Base-by-base conservation (phyloP, 1,284 basidiomycete genomes). In the Amylostereum areolatum region DNA sequence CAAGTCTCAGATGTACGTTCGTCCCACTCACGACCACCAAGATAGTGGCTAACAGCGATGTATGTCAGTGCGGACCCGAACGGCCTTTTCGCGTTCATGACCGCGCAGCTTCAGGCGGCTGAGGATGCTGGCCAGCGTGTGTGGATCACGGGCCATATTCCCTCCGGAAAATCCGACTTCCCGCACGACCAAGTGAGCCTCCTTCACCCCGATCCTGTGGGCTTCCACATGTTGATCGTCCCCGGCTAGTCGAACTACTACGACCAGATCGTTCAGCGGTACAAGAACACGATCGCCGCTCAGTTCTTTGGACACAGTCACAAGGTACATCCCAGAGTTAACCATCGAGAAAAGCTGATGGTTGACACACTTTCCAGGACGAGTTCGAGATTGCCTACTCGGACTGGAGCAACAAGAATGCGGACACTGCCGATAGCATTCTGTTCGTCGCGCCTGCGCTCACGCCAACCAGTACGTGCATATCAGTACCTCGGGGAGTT, bases 321-420 rank as follows among this genome's bases (percentile, higher is more conserved):
- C 50, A 58, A 59, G 45, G 62, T 64, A 45, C n/a, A 53, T 31
- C 11, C 7, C 39, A 5, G 6, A 2, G 28, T n/a, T 27, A 18
- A n/a, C n/a, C 5, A 8, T 8, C 10, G 28, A 37, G 31, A 30
- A 24, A 36, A 18, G 34, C 49, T 27, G 11, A 34, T n/a, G 32
- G 18, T 10, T n/a, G 11, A 18, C 18, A 29, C 33, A 18, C 18
- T 18, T 18, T 27, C 31, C 45, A 63, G 69, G 78, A 81, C 55
- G 70, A 82, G 62, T 80, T 81, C 56, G 72, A 75, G 52, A 72
- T 83, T 43, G 74, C 72, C 3, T 83, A 83, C 55, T 74, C 75
- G 1, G 69, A 81, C 59, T 81, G 75, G 52, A 61, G 59, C 29
- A 64, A 75, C n/a, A 72, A 67, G 48, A 74, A 58, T 5, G 73